phyloP scores from a whole-genome alignment of 2,329 filamentous ascomycete species.

The Aspergillus sp. region DNA sequence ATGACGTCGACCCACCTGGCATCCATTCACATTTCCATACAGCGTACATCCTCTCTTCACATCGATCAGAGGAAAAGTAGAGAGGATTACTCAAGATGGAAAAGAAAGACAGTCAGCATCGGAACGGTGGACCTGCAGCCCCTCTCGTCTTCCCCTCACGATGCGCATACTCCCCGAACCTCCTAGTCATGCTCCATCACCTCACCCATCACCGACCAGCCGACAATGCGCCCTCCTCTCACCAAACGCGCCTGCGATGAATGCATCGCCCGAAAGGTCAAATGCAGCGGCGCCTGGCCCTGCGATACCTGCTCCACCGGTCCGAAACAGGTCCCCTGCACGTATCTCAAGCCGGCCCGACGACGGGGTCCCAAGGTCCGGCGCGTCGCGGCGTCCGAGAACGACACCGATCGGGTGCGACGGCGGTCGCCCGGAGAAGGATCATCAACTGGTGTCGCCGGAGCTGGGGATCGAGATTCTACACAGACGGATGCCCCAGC shows the following conservation, averaged over 20 bases:
- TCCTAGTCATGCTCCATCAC: neutral
- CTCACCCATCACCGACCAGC: too few relatives aligned
- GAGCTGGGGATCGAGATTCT: too few relatives aligned
- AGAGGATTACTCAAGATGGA: too few relatives aligned
- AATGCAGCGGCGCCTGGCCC: conserved; percentile 27
- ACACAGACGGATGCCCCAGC: too few relatives aligned
- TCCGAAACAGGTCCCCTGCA: conserved; percentile 21
- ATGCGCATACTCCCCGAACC: neutral
- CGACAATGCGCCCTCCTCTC: conserved; percentile 13
- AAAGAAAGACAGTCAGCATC: too few relatives aligned
- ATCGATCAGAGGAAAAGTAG: too few relatives aligned
- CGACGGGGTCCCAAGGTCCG: conserved; percentile 27
- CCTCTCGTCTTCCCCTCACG: neutral
- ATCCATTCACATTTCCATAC: neutral
- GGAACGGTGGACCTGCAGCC: too few relatives aligned
- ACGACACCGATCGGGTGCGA: neutral
- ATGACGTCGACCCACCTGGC: too few relatives aligned
- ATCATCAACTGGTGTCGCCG: neutral
- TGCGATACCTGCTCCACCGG: conserved; percentile 26
- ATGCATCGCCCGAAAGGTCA: conserved; percentile 31
- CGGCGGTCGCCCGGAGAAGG: neutral
- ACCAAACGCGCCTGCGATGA: conserved; percentile 30
- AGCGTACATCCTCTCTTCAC: too few relatives aligned
- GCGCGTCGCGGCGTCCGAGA: neutral
- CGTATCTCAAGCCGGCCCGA: conserved; percentile 26